Evolutionary conservation across 2,329 filamentous ascomycete species (phyloP).

Genomic region (Tolypocladium tundrense): DNA sequence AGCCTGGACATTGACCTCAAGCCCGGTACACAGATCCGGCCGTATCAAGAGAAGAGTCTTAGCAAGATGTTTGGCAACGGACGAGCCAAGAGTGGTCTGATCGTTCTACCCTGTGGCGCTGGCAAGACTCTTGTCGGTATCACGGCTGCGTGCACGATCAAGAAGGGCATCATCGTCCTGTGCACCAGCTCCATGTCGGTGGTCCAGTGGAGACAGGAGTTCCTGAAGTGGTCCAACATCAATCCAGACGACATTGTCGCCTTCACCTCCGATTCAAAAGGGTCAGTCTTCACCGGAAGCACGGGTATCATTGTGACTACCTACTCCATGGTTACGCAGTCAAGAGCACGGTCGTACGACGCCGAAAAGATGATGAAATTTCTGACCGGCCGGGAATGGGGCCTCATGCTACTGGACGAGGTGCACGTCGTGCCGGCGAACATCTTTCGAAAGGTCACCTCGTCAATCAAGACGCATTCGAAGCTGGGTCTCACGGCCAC

Average conservation of each 20-base stretch:
- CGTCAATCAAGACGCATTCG: slow-evolving; percentile 85
- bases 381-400: slow-evolving; percentile 83
- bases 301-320: slow-evolving; percentile 96
- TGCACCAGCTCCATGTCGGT: slow-evolving; percentile 98
- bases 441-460: slow-evolving; percentile 91
- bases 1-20: slow-evolving; percentile 90
- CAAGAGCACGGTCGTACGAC: slow-evolving; percentile 77
- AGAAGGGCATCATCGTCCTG: slow-evolving; percentile 89
- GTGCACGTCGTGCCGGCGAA: slow-evolving; percentile 96
- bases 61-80: slow-evolving; percentile 99
- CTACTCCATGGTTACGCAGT: slow-evolving; percentile 97
- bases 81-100: slow-evolving; percentile 92
- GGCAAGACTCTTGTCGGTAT: slow-evolving; percentile 98
- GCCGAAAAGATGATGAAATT: slow-evolving; percentile 98
- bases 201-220: slow-evolving; percentile 92
- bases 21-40: slow-evolving; percentile 77
- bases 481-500: slow-evolving; percentile 94
- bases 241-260: slow-evolving; percentile 86
- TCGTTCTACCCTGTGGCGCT: slow-evolving; percentile 90
- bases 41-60: slow-evolving; percentile 94
- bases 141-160: slow-evolving; percentile 93
- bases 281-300: slow-evolving; percentile 65
- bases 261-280: slow-evolving; percentile 91
- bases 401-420: slow-evolving; percentile 92
- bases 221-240: slow-evolving; percentile 95